Evolutionary conservation across 2,329 filamentous ascomycete species (phyloP).

Genomic region (Epichloe sp.): DNA sequence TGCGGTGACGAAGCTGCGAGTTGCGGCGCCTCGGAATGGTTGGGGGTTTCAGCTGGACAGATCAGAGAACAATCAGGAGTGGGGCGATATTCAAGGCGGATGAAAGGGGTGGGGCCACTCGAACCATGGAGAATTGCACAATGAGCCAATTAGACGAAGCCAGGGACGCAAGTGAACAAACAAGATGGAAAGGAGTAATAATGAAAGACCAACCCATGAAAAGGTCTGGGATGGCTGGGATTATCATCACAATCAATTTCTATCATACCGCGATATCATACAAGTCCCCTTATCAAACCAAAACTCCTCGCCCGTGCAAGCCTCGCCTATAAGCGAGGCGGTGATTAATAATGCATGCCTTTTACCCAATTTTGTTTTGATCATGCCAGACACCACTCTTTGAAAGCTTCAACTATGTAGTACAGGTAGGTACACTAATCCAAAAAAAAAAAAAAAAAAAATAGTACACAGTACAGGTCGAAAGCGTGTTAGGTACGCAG

Average conservation of each 20-base stretch:
- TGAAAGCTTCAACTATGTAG: neutral
- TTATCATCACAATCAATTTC: no score
- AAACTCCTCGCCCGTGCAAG: neutral
- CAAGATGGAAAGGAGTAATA: no score
- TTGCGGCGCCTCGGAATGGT: no score
- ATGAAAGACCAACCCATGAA: no score
- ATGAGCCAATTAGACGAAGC: no score
- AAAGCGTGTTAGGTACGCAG: neutral
- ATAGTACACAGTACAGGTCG: neutral
- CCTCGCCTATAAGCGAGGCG: neutral
- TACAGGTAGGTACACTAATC: conserved; percentile 2
- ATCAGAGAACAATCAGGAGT: no score
- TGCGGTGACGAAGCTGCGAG: neutral
- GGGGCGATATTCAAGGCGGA: neutral
- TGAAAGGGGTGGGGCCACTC: no score
- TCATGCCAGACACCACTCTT: neutral
- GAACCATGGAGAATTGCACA: no score
- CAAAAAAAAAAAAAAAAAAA: conserved; percentile 3
- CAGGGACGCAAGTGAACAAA: no score
- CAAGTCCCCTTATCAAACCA: neutral
- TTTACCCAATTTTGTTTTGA: neutral
- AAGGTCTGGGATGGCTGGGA: no score
- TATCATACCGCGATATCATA: neutral
- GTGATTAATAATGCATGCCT: neutral
- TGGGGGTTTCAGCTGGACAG: no score